phyloP scores from a whole-genome alignment of 2,329 filamentous ascomycete species.

The Metarhizium guizhouense region DNA sequence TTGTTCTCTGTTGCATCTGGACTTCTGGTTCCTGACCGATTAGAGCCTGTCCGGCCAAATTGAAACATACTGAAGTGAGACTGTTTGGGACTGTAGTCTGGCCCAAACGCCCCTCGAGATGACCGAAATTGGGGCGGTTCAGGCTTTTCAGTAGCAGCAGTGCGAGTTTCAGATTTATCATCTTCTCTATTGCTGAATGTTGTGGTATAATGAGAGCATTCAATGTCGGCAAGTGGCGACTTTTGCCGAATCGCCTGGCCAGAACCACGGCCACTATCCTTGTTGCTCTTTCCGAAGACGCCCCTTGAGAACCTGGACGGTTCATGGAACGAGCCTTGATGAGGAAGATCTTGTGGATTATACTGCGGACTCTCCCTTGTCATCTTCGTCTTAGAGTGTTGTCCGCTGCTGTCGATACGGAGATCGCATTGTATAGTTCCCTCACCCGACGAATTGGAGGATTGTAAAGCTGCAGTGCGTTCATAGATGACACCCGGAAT shows the following conservation, averaged over 20 bases:
- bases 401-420: not conserved
- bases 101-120: slow-evolving; percentile 4
- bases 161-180: not conserved
- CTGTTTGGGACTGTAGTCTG: not conserved
- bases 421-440: not conserved
- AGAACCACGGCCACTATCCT: not conserved
- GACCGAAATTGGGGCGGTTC: not conserved
- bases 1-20: not conserved
- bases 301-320: not conserved
- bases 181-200: not conserved
- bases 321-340: not conserved
- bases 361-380: not conserved
- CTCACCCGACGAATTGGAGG: not conserved
- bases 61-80: slow-evolving; percentile 1
- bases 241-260: not conserved
- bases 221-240: slow-evolving; percentile 1
- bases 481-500: not conserved
- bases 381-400: not conserved
- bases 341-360: not conserved
- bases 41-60: not conserved
- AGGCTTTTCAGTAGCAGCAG: not conserved
- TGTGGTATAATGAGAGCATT: not conserved
- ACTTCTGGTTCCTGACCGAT: not conserved
- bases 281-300: slow-evolving; percentile 1
- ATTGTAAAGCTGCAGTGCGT: not conserved